phyloP scores from a whole-genome alignment of 345 rosid genomes.

The Turritis glabra region DNA sequence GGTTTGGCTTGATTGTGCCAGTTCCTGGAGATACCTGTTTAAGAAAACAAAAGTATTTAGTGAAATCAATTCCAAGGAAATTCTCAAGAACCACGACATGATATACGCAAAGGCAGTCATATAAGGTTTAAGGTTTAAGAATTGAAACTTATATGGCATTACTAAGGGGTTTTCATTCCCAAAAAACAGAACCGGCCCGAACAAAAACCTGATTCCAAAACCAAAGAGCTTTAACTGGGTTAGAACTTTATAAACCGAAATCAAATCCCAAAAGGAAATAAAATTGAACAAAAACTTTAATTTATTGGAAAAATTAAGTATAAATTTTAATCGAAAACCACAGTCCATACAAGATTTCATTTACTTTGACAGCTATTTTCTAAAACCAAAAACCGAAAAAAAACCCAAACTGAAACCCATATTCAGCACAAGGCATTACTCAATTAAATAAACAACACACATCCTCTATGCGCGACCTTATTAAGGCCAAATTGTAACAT shows the following conservation, averaged over 20 bases:
- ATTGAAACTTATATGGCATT: too few relatives aligned
- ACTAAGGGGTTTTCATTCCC: too few relatives aligned
- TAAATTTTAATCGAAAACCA: too few relatives aligned
- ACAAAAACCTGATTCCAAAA: too few relatives aligned
- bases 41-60: not conserved
- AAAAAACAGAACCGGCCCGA: too few relatives aligned
- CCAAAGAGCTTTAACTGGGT: too few relatives aligned
- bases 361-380: too few relatives aligned
- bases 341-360: too few relatives aligned
- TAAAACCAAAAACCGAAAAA: too few relatives aligned
- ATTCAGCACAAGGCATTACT: not conserved
- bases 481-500: not conserved
- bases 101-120: not conserved
- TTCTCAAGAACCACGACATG: not conserved
- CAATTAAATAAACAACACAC: not conserved
- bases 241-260: too few relatives aligned
- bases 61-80: not conserved
- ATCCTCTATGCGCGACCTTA: not conserved
- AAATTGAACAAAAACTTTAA: too few relatives aligned
- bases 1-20: slow-evolving; percentile 62
- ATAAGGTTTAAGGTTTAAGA: not conserved
- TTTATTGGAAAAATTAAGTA: too few relatives aligned
- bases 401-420: not conserved
- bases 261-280: not conserved
- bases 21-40: slow-evolving; percentile 66